Percentiles rank a stretch among this genome's conserved stretches.
These are phyloP conservation scores for Ceratocystis destructans DNA, from an alignment of 2,329 filamentous ascomycete species.

Conservation along the genomic window DNA sequence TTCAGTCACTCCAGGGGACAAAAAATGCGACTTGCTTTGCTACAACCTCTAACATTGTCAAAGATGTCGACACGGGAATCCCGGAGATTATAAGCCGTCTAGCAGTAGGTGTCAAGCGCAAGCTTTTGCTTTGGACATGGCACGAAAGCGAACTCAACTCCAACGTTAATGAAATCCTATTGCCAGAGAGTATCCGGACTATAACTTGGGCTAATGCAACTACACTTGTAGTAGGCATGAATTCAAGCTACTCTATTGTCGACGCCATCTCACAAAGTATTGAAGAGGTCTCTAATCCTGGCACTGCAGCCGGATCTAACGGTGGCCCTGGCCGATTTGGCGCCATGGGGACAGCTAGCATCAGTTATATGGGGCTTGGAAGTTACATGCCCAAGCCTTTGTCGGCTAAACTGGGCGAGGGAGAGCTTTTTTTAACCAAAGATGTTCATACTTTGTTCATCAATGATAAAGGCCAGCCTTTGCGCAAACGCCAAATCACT, in stretches of 20 bases:
- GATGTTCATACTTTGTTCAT: slow-evolving; percentile 94
- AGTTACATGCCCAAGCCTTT: slow-evolving; percentile 85
- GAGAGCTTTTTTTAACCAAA: slow-evolving; percentile 85
- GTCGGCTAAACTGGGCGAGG: slow-evolving; percentile 66
- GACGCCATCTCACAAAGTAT: slow-evolving; percentile 63
- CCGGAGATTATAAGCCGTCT: slow-evolving; percentile 85
- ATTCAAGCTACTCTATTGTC: slow-evolving; percentile 78
- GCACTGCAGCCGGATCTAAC: slow-evolving; percentile 52
- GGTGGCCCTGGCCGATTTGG: slow-evolving; percentile 61
- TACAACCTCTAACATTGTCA: slow-evolving; percentile 88
- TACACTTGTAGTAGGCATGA: slow-evolving; percentile 79
- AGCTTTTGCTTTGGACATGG: slow-evolving; percentile 86
- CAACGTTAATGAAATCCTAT: slow-evolving; percentile 60
- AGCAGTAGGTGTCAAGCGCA: slow-evolving; percentile 84
- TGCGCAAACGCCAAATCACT: slow-evolving; percentile 78
- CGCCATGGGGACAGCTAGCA: slow-evolving; percentile 67
- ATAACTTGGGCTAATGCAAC: slow-evolving; percentile 84
- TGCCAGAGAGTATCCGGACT: slow-evolving; percentile 73
- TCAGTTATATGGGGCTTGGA: slow-evolving; percentile 94
- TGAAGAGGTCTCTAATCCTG: slow-evolving; percentile 66
- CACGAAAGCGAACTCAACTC: slow-evolving; percentile 76
- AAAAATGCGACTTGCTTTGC: slow-evolving; percentile 84
- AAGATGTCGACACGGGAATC: slow-evolving; percentile 73
- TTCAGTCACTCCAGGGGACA: slow-evolving; percentile 66
- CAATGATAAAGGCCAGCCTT: slow-evolving; percentile 63